phyloP scores from a whole-genome alignment of 306 rosid species.

The Abrus precatorius region DNA sequence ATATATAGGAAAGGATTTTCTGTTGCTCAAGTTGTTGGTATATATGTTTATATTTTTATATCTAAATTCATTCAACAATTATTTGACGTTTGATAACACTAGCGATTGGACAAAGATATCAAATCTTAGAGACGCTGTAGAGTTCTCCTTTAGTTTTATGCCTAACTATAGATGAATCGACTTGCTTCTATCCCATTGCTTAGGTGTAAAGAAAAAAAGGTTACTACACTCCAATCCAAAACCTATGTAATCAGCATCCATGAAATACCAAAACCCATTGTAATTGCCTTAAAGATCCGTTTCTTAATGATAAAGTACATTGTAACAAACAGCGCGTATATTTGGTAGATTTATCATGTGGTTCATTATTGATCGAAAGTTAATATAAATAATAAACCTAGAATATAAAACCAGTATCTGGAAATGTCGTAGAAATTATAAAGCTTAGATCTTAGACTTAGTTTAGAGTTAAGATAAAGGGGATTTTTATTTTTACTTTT shows the following conservation, averaged over 20 bases:
- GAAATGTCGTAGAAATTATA: too few species aligned
- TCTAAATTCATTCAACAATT: slow-evolving; percentile 2
- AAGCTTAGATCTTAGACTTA: too few species aligned
- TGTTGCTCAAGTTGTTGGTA: neutral
- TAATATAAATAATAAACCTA: neutral
- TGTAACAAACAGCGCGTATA: neutral
- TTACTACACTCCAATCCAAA: slow-evolving; percentile 9
- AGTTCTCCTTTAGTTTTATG: neutral
- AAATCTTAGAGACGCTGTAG: slow-evolving; percentile 13
- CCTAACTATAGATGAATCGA: slow-evolving; percentile 13
- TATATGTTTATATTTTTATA: neutral
- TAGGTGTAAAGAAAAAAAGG: slow-evolving; percentile 24
- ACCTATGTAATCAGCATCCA: slow-evolving; percentile 29
- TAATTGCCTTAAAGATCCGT: neutral
- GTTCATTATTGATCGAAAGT: neutral
- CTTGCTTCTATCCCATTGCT: slow-evolving; percentile 19
- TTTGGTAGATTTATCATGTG: neutral
- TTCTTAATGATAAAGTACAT: neutral
- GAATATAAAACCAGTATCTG: too few species aligned
- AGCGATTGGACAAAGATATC: slow-evolving; percentile 4
- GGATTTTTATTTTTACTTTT: too few species aligned
- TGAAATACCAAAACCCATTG: slow-evolving; percentile 1
- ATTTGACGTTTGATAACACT: neutral
- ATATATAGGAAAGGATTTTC: neutral
- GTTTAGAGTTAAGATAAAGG: too few species aligned